phyloP scores from a whole-genome alignment of 495 filamentous ascomycete species.

The Cercophora samala region DNA sequence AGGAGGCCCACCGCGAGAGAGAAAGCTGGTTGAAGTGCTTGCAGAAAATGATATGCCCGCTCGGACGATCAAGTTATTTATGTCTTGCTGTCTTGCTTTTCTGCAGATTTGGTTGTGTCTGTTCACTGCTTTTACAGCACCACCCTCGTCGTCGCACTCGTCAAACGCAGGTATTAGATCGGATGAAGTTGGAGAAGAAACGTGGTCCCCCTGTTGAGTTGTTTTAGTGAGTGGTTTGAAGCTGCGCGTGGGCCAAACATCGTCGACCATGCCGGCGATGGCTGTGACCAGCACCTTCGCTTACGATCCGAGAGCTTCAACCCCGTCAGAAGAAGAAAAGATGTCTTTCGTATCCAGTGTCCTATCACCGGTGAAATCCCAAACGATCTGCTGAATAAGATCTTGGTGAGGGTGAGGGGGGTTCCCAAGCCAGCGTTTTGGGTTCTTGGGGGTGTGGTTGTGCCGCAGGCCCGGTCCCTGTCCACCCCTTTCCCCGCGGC shows the following conservation, averaged over 20 bases:
- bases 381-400: not conserved
- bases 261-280: not conserved
- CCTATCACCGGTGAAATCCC: not conserved
- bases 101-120: not conserved
- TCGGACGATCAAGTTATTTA: constrained; percentile 18
- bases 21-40: not conserved
- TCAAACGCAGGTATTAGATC: not conserved
- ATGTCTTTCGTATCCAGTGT: not conserved
- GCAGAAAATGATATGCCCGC: not conserved
- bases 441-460: not conserved
- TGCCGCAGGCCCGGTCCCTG: constrained; percentile 19
- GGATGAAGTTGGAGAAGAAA: constrained; percentile 13
- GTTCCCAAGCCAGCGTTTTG: constrained; percentile 9
- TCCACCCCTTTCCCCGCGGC: not conserved
- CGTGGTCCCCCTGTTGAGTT: constrained; percentile 18
- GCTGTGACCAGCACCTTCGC: not conserved
- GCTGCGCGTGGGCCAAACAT: not conserved
- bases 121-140: not conserved
- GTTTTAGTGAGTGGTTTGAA: too few species aligned
- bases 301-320: not conserved
- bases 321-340: not conserved
- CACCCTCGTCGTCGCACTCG: not conserved
- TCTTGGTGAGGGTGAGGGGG: not conserved
- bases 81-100: constrained; percentile 8
- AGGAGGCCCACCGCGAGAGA: not conserved